Evolutionary conservation across 2,329 filamentous ascomycete species (phyloP), one percentile per base, ranked within the genome.

Genomic region (Aulographum hederae): DNA sequence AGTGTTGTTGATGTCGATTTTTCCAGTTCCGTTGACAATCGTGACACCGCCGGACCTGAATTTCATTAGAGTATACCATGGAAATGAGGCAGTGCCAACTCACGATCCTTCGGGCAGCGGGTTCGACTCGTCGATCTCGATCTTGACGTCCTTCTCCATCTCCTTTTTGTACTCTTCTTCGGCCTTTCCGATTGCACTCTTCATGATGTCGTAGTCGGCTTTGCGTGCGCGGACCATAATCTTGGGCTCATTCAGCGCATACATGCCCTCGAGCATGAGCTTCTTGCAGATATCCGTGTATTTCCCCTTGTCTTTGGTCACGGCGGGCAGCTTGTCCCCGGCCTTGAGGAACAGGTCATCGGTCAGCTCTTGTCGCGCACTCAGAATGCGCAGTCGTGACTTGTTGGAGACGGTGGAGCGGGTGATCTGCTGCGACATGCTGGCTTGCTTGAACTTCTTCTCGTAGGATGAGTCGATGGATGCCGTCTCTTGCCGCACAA

Each of bases 1-100:
- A 34, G 89, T 95, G 65, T 98, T 95, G 69, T 94, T 85, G 56
- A 98, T 86, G 47, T 93, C 84, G 52, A 98, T 95, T 67, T 86
- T 94, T 52, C 89, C 89, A 41, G 66, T 67, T 43, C 78, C 76
- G 41, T 85, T 82, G 34, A 92, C 58, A 41, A 98, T 73, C 36
- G 69, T 54, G 35, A 92, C 66, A 46, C 89, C 89, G 37, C 89
- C 89, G 37, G 84, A 67, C 47, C 89, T 95, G 43, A 38, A 31
- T 18, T 4, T 5, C 30, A 32, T 48, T 34, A 34, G 26, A 30
- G 19, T 23, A 17, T 30, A 18, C 30, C 13, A 20, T 26, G 14
- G 16, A 27, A 15, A 18, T n/a, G 29, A 31, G 10, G 14, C 14
- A 26, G 13, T 20, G n/a, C 2, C 18, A 21, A 50, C 84, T 63